Percentiles rank a stretch among this genome's conserved stretches.
Evolutionary conservation across 768 basidiomycete species (phyloP).

Genomic region (Auricularia cornea): DNA sequence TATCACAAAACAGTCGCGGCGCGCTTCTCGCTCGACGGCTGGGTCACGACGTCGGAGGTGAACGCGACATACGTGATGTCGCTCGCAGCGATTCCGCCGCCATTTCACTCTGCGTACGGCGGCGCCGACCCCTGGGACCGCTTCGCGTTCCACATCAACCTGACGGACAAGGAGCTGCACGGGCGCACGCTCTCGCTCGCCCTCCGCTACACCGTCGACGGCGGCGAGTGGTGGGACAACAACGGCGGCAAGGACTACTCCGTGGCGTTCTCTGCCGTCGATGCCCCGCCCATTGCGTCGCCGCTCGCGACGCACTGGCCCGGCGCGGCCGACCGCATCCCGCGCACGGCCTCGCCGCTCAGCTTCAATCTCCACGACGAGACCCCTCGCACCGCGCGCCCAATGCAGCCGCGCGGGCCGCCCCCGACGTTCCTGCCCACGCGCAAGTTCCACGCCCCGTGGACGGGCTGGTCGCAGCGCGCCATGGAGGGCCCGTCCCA

Average conservation of each 20-base stretch:
- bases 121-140: slow-evolving; percentile 36
- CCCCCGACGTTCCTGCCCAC: neutral
- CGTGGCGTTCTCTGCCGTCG: slow-evolving; percentile 43
- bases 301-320: neutral
- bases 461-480: neutral
- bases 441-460: neutral
- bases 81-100: slow-evolving; percentile 8
- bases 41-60: slow-evolving; percentile 96
- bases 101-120: neutral
- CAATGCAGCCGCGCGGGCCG: neutral
- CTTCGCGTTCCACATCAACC: slow-evolving; percentile 66
- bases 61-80: slow-evolving; percentile 61
- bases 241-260: slow-evolving; percentile 73
- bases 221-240: slow-evolving; percentile 88
- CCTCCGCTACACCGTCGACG: slow-evolving; percentile 47
- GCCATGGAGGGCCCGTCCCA: neutral
- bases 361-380: neutral
- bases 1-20: slow-evolving; percentile 83
- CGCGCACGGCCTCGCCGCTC: neutral
- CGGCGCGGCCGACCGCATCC: neutral
- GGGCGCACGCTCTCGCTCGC: slow-evolving; percentile 74
- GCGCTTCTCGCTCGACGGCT: slow-evolving; percentile 87
- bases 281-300: neutral
- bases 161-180: slow-evolving; percentile 69
- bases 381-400: neutral